Evolutionary conservation across 2,329 filamentous ascomycete genomes (phyloP).

Genomic region (Penicillium sp.): DNA sequence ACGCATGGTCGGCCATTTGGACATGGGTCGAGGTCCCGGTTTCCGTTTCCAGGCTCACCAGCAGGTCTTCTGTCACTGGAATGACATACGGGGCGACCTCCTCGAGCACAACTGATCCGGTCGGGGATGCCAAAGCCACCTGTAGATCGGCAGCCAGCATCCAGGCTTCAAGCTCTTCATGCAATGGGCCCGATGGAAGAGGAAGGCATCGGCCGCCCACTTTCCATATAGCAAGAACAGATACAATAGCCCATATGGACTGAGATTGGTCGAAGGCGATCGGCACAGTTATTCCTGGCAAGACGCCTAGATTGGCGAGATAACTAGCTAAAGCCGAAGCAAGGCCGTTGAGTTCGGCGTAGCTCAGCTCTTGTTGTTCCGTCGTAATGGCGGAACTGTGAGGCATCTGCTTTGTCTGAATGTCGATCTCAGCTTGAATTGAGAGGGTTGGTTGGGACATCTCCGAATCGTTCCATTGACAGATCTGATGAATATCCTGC

Average conservation of each 20-base stretch:
- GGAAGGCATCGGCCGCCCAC: constrained; percentile 38
- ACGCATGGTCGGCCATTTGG: constrained; percentile 31
- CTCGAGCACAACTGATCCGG: background rate
- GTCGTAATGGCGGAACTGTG: constrained; percentile 34
- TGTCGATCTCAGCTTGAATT: constrained; percentile 34
- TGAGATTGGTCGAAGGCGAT: constrained; percentile 34
- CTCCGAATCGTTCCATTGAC: constrained; percentile 33
- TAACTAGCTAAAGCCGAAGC: constrained; percentile 40
- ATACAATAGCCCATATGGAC: constrained; percentile 32
- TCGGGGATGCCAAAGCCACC: constrained; percentile 46
- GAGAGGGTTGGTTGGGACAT: constrained; percentile 31
- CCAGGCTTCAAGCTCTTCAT: constrained; percentile 42
- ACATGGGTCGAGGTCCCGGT: constrained; percentile 11
- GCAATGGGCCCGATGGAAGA: constrained; percentile 39
- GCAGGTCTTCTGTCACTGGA: background rate
- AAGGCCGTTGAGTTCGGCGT: constrained; percentile 37
- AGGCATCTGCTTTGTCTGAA: constrained; percentile 28
- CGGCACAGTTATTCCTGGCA: constrained; percentile 32
- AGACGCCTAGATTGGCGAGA: constrained; percentile 34
- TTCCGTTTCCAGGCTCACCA: background rate
- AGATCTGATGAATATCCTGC: constrained; percentile 35
- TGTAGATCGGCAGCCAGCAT: constrained; percentile 43
- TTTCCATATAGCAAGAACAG: constrained; percentile 36
- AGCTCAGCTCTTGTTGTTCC: constrained; percentile 40
- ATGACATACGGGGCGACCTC: background rate